Conservation (phyloP, 2,329 filamentous ascomycete species). For the Thelonectria olida region DNA sequence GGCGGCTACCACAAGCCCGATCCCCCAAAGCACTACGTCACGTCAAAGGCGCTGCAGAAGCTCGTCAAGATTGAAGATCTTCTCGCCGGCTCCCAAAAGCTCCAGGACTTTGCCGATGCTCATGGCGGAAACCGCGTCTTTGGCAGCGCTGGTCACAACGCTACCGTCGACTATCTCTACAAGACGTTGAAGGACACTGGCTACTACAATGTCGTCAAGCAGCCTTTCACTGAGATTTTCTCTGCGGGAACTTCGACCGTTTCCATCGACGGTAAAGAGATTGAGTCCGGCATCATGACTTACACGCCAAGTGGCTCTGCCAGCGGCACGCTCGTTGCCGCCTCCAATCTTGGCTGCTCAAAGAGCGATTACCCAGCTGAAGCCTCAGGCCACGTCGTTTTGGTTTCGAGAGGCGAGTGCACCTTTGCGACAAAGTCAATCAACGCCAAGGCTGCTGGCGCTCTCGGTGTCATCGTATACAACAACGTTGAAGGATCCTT, state of each 20-base stretch:
- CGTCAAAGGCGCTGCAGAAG: constrained; percentile 50
- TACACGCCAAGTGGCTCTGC: constrained; percentile 61
- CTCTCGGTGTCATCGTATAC: constrained; percentile 66
- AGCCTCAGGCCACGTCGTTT: constrained; percentile 64
- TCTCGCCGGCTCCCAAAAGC: constrained; percentile 53
- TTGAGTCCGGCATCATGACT: constrained; percentile 47
- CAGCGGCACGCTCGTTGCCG: constrained; percentile 54
- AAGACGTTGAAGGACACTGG: constrained; percentile 48
- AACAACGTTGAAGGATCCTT: constrained; percentile 65
- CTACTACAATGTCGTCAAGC: constrained; percentile 56
- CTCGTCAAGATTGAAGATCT: constrained; percentile 52
- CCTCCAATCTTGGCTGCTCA: constrained; percentile 63
- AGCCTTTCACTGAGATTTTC: constrained; percentile 54
- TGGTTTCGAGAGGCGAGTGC: constrained; percentile 68
- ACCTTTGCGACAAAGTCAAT: constrained; percentile 66
- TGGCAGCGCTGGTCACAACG: constrained; percentile 55
- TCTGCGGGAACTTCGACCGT: constrained; percentile 45
- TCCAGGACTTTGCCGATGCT: constrained; percentile 55
- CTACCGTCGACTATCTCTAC: constrained; percentile 56
- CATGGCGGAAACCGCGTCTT: constrained; percentile 55
- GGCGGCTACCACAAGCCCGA: constrained; percentile 29
- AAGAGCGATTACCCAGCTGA: constrained; percentile 62
- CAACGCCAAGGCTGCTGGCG: constrained; percentile 65
- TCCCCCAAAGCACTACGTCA: constrained; percentile 43
- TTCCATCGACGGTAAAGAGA: constrained; percentile 39